phyloP scores from a whole-genome alignment of 805 yeast genomes.

The Candida tammaniensis region DNA sequence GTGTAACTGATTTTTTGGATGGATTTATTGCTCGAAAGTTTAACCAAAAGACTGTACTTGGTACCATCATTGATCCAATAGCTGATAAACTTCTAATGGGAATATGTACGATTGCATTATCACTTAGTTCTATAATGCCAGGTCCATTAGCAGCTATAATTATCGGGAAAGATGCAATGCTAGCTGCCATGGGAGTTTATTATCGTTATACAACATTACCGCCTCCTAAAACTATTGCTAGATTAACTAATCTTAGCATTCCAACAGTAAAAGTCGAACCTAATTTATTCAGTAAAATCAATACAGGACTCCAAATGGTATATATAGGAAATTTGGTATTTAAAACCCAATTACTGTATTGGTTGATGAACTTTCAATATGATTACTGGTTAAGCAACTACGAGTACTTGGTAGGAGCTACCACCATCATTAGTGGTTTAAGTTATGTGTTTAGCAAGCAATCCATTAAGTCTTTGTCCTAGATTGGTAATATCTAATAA shows the following conservation, averaged over 20 bases:
- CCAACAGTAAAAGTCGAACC: conserved; percentile 89
- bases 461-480: conserved; percentile 52
- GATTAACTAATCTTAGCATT: conserved; percentile 76
- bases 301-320: conserved; percentile 90
- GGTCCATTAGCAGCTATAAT: conserved; percentile 59
- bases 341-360: conserved; percentile 19
- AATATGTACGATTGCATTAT: conserved; percentile 73
- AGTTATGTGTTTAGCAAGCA: conserved; percentile 69
- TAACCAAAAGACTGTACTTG: conserved; percentile 76
- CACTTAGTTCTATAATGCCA: conserved; percentile 70
- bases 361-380: conserved; percentile 6
- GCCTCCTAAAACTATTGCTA: conserved; percentile 64
- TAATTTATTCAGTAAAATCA: conserved; percentile 77
- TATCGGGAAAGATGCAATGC: conserved; percentile 76
- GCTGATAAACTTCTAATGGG: conserved; percentile 94
- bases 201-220: conserved; percentile 74
- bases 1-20: conserved; percentile 88
- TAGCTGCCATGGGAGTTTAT: conserved; percentile 70
- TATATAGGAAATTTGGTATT: conserved; percentile 59
- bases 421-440: conserved; percentile 76
- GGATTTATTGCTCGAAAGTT: conserved; percentile 85
- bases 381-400: conserved; percentile 24
- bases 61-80: conserved; percentile 89
- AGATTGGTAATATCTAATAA: conserved; percentile 4
- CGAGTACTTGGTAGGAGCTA: conserved; percentile 29